Percentiles rank a stretch among this genome's conserved stretches.
Evolutionary conservation across 2,329 filamentous ascomycete genomes (phyloP).

Genomic region (Botryosphaeria agaves): DNA sequence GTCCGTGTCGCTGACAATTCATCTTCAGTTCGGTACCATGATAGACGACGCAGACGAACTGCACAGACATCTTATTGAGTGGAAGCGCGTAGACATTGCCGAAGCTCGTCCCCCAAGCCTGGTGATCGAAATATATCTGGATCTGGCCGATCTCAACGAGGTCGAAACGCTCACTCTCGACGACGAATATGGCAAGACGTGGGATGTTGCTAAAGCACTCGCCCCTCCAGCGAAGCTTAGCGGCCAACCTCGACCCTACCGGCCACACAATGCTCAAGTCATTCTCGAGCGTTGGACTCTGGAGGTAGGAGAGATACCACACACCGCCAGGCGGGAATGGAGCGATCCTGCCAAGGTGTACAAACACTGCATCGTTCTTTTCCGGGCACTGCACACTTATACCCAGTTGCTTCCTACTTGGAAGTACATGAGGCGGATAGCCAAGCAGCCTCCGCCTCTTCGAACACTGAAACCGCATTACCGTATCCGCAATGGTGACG

Average conservation of each 20-base stretch:
- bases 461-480: slow-evolving; percentile 57
- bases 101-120: slow-evolving; percentile 66
- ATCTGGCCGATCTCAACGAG: slow-evolving; percentile 59
- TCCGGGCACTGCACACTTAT: slow-evolving; percentile 72
- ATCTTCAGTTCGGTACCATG: slow-evolving; percentile 72
- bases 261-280: too few species aligned
- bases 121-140: slow-evolving; percentile 80
- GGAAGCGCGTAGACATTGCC: slow-evolving; percentile 64
- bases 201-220: slow-evolving; percentile 78
- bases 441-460: slow-evolving; percentile 49
- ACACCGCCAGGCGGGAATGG: slow-evolving; percentile 37
- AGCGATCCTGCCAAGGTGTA: slow-evolving; percentile 62
- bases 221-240: slow-evolving; percentile 40
- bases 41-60: slow-evolving; percentile 86
- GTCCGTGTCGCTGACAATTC: slow-evolving; percentile 2
- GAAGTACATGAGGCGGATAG: slow-evolving; percentile 62
- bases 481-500: slow-evolving; percentile 51
- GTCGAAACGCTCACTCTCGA: slow-evolving; percentile 77
- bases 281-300: slow-evolving; percentile 84
- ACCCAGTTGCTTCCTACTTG: slow-evolving; percentile 71
- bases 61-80: slow-evolving; percentile 60
- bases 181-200: slow-evolving; percentile 79
- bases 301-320: slow-evolving; percentile 49
- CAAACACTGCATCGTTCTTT: slow-evolving; percentile 92
- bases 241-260: too few species aligned